Evolutionary conservation across 1,139 yeast genomes (phyloP), one percentile per base, ranked within the genome.

Genomic region (Petasospora fabianii): DNA sequence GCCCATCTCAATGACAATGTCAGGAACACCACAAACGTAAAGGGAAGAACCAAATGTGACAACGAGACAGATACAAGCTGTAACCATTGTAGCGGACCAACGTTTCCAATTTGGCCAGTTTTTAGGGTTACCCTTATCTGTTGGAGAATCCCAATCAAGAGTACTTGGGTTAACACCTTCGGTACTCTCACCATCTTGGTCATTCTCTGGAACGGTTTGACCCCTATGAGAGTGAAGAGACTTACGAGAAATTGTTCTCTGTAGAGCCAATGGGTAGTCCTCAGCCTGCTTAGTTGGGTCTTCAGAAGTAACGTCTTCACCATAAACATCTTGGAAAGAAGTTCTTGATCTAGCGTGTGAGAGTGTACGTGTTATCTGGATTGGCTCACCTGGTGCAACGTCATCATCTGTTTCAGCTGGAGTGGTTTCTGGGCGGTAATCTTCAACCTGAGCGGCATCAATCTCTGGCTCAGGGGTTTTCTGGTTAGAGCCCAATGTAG

Each of bases 31-130:
- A 42, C 75, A 71, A 20, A 80, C 82, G 52, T 69, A 82, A 41
- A 82, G 65, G 0, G 90, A 82, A 0, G 87, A 79, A 18, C 90
- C 88, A 55, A 82, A 69, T 0, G 86, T 75, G 32, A 81, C 82
- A 39, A 78, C 81, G 35, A 82, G 67, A 66, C 88, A 81, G 39
- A 78, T 65, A 20, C 67, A 44, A 0, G 88, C 87, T 7, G 79
- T 75, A 1, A 77, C 69, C 71, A 77, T 69, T 0, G 88, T 80
- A 38, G 77, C 65, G 41, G 61, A 59, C 87, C 88, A 81, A 60
- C 74, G 79, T 53, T 72, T 78, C 72, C 73, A 65, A 1, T 38
- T 19, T 2, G 84, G 70, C 86, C 87, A 82, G 56, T 80, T 81
- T 43, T 68, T 69, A 7, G 90, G 90, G 55, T 80, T 75, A 30